Percentiles rank a stretch among this genome's conserved stretches.
Evolutionary conservation across 352 stramenopile species (phyloP).

Genomic region (Globisporangium heterothallicum): DNA sequence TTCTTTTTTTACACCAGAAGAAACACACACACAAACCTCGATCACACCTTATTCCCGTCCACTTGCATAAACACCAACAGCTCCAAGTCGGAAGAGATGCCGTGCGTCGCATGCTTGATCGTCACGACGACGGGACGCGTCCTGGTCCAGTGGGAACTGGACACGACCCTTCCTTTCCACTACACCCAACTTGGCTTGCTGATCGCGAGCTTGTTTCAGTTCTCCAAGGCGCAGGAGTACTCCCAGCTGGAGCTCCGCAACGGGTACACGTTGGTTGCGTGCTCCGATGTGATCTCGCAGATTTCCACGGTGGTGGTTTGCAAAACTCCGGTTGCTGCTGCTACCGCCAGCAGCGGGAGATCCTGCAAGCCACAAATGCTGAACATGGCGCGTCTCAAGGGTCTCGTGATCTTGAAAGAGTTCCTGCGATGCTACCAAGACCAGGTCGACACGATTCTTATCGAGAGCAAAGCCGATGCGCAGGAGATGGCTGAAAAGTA

Average conservation of each 20-base stretch:
- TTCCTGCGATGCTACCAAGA: conserved; percentile 25
- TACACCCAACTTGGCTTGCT: conserved; percentile 40
- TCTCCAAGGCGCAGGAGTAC: conserved; percentile 30
- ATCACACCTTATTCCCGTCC: no score
- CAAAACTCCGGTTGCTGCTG: conserved; percentile 8
- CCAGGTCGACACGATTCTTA: conserved; percentile 23
- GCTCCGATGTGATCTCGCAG: conserved; percentile 27
- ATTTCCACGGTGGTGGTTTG: conserved; percentile 40
- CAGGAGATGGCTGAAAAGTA: conserved; percentile 43
- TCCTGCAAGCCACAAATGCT: conserved; percentile 7
- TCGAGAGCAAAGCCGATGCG: conserved; percentile 21
- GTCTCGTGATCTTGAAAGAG: conserved; percentile 37
- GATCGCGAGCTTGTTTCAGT: conserved; percentile 57
- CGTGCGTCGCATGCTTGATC: conserved; percentile 34
- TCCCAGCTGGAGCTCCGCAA: conserved; percentile 30
- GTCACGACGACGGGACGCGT: conserved; percentile 41
- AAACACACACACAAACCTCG: no score
- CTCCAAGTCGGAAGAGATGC: background rate
- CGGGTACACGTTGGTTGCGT: conserved; percentile 32
- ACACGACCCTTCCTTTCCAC: conserved; percentile 34
- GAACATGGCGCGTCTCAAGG: conserved; percentile 33
- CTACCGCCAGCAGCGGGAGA: background rate
- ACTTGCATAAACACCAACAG: background rate
- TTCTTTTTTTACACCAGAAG: no score
- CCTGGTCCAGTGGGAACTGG: conserved; percentile 41